Evolutionary conservation across 2,329 filamentous ascomycete genomes (phyloP).

Genomic region (Aspergillus niger): DNA sequence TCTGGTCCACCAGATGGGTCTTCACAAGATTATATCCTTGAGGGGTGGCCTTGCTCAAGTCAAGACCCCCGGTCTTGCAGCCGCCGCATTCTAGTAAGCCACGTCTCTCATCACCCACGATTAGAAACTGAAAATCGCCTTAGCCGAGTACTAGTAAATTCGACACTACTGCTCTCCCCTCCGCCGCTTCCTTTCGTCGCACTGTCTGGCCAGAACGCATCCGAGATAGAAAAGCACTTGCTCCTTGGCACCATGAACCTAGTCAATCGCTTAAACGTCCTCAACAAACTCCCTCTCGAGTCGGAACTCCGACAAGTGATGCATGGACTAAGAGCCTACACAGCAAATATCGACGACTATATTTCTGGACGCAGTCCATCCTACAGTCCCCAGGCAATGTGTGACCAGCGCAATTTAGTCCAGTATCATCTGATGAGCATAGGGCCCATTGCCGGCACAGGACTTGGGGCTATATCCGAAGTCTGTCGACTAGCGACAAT

Average conservation of each 20-base stretch:
- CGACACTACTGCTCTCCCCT: constrained; percentile 1
- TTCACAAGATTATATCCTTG: not conserved
- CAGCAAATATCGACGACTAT: not conserved
- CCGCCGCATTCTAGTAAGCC: constrained; percentile 8
- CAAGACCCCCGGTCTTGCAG: not conserved
- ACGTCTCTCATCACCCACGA: not conserved
- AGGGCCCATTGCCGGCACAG: not conserved
- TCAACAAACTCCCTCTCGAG: not conserved
- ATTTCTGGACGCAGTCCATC: not conserved
- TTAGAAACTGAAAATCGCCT: no score
- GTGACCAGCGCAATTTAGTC: constrained; percentile 7
- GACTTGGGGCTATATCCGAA: not conserved
- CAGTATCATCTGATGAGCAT: constrained; percentile 2
- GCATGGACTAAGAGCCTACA: not conserved
- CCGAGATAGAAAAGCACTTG: not conserved
- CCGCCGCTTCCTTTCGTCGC: constrained; percentile 5
- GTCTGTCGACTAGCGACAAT: not conserved
- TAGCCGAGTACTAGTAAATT: constrained; percentile 10
- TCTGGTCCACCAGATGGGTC: constrained; percentile 2
- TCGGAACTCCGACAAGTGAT: not conserved
- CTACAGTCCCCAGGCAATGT: not conserved
- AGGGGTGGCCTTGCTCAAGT: constrained; percentile 1
- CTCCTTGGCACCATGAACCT: not conserved
- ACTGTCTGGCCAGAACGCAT: not conserved
- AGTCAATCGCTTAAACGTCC: not conserved